A percentile compares a stretch with the other conserved stretches of the same genome.
phyloP scores from a whole-genome alignment of 352 stramenopile genomes.

The Aphanomyces astaci region DNA sequence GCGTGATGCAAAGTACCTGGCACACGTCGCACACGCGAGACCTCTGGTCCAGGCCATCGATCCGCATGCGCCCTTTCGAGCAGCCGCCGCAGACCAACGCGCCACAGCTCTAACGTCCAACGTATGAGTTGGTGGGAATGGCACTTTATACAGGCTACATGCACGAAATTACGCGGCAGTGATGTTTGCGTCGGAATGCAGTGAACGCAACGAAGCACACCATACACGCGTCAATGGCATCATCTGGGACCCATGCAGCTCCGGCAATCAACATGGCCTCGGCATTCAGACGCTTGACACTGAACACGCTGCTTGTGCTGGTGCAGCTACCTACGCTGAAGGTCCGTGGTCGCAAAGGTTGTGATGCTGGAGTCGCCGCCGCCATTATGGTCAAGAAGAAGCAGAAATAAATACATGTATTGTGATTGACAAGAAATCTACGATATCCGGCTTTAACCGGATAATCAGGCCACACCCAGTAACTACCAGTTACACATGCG shows the following conservation, averaged over 20 bases:
- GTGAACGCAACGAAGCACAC: conserved; percentile 10
- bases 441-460: background rate
- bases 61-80: conserved; percentile 10
- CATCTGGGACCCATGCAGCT: conserved; percentile 17
- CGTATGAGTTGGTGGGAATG: too few relatives aligned
- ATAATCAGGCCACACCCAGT: background rate
- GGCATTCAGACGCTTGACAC: conserved; percentile 3
- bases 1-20: conserved; percentile 7
- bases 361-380: background rate
- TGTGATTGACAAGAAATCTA: too few relatives aligned
- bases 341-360: background rate
- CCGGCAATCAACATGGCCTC: background rate
- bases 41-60: conserved; percentile 11
- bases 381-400: too few relatives aligned
- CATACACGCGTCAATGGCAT: conserved; percentile 18
- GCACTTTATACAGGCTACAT: too few relatives aligned
- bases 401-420: too few relatives aligned
- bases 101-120: conserved; percentile 20
- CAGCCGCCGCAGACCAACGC: conserved; percentile 18
- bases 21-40: conserved; percentile 19
- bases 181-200: conserved; percentile 19
- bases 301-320: conserved; percentile 17
- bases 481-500: background rate
- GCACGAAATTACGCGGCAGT: conserved; percentile 23
- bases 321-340: conserved; percentile 19